Evolutionary conservation across 2,329 filamentous ascomycete species (phyloP), one percentile per base, ranked within the genome.

Genomic region (Colletotrichum magnum): DNA sequence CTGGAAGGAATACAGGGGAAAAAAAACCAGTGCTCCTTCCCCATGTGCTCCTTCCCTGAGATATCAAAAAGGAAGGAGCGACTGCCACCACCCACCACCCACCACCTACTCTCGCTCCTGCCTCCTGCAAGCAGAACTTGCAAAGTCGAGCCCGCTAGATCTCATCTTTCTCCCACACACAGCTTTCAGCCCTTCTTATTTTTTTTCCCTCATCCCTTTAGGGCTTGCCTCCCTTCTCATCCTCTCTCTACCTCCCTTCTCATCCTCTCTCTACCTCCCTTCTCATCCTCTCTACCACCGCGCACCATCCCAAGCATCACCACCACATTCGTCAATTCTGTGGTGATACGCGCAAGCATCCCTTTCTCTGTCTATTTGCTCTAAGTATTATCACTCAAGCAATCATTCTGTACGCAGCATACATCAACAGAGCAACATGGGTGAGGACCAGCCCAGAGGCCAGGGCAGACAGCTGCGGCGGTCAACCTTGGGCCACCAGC

Each of bases 401-500:
- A 10, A 4, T 13, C 18, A 59, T 59, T 36, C 47, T 41, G 15
- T 28, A 10, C 58, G 18, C 10, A 2, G 32, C 21, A 64, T n/a
- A 48, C 36, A 48, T 28, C 36, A n/a, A 9, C 48, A 52, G 60
- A 16, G 48, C 32, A 28, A 24, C 39, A 68, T 67, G 53, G 58
- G 47, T 21, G 53, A 58, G 24, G 41, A 58, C 24, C 39, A 47
- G 47, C 47, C 21, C 28, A 26, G 12, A 16, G 6, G 45, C 12
- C 6, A 47, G 9, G 45, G 18, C 24, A 50, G 62, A 45, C 43
- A 43, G 28, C 57, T 70, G 47, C 54, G 61, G 36, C 54, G 24
- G 21, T 58, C 54, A 16, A 71, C 57, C 18, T n/a, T 67, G 6
- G 48, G 18, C 5, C 62, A 60, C 9, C 69, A 64, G 10, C 74